Evolutionary conservation across 2,329 filamentous ascomycete species (phyloP), one percentile per base, ranked within the genome.

Genomic region (Stenocarpella maydis): DNA sequence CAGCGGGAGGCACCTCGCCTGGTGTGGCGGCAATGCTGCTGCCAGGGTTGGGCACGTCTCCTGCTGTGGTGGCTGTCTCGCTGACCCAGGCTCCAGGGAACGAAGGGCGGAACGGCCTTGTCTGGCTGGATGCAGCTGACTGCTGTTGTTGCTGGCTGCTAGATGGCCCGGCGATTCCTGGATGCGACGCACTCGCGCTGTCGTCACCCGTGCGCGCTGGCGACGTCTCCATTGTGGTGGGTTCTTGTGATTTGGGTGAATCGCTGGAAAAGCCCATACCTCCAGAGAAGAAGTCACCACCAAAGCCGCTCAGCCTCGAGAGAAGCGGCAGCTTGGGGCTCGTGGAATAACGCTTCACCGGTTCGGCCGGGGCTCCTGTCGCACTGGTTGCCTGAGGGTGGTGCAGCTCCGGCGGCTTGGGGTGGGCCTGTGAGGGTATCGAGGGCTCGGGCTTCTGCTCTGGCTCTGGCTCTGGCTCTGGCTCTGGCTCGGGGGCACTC

Each of bases 301-400:
- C 87, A 75, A 91, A 91, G 1, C 82, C 82, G 50, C 89, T 91
- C 80, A 90, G 81, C 31, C 88, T 86, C 15, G 83, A 81, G 4
- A 91, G 74, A 71, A 87, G 82, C 12, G 88, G 89, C 21, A 91
- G 80, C 71, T 86, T 84, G 0, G 87, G 88, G 71, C 88, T 89
- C 1, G 81, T 81, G 1, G 87, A 88, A 47, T 80, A 79, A 19
- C 82, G 76, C 39, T 75, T 75, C 8, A 72, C 63, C 21, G 31
- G 71, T 60, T 69, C 68, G 50, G 74, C 70, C 53, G 70, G 34
- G 31, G 67, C 64, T 39, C 71, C 68, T 50, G 67, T 52, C 50
- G 70, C 72, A 49, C 68, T 47, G 5, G 53, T 37, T 15, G 47
- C 37, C 26, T 65, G 69, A 8, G 63, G 69, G 6, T 60, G 60